Conservation (phyloP, 2,329 filamentous ascomycete species). For the Taxawa tesnikishii region DNA sequence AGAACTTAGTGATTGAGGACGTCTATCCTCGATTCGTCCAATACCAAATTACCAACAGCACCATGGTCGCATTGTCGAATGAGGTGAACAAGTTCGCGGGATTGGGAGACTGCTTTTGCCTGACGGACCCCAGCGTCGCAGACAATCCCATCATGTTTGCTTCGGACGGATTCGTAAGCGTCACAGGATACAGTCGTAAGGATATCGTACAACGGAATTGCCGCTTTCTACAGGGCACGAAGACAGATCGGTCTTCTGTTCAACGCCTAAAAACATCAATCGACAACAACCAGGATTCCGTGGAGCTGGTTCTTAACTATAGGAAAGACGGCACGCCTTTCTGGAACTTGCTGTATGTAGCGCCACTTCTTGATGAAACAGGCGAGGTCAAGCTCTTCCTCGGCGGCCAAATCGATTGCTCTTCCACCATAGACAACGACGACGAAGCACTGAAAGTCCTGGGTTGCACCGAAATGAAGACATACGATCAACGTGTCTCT, state of each 20-base stretch:
- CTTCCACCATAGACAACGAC: conserved; percentile 37
- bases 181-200: conserved; percentile 36
- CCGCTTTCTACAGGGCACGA: conserved; percentile 36
- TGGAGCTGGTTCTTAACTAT: conserved; percentile 41
- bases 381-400: conserved; percentile 42
- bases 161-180: conserved; percentile 39
- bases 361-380: conserved; percentile 36
- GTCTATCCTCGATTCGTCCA: conserved; percentile 43
- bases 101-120: conserved; percentile 45
- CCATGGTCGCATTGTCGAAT: conserved; percentile 31
- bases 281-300: conserved; percentile 29
- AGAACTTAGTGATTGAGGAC: conserved; percentile 31
- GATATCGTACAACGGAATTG: conserved; percentile 40
- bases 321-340: conserved; percentile 40
- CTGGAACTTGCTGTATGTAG: conserved; percentile 45
- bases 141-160: conserved; percentile 40
- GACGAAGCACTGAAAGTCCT: conserved; percentile 41
- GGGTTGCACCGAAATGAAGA: conserved; percentile 1
- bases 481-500: background rate
- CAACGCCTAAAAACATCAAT: conserved; percentile 31
- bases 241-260: conserved; percentile 31
- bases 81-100: conserved; percentile 36
- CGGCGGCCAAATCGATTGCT: conserved; percentile 46
- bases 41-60: conserved; percentile 36
- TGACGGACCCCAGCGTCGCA: conserved; percentile 36